Evolutionary conservation across 371 early-diverging fungal species (phyloP).

Genomic region (Syncephalastrum contaminatum): DNA sequence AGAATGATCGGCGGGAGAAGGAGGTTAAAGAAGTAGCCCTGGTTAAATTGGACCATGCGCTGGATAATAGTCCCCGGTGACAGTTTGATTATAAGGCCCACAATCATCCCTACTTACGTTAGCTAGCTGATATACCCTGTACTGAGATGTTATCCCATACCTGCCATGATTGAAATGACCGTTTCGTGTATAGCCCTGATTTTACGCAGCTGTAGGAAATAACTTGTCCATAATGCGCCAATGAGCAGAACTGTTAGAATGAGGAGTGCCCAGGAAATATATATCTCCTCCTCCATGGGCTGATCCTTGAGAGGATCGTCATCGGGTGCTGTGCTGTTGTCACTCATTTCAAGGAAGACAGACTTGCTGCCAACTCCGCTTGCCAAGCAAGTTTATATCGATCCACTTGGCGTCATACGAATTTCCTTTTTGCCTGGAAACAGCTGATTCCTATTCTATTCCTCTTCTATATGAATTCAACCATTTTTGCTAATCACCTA

Average conservation of each 20-base stretch:
- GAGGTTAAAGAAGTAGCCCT: slow-evolving; percentile 91
- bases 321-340: slow-evolving; percentile 20
- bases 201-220: slow-evolving; percentile 80
- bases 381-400: too few species aligned
- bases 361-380: not conserved
- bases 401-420: too few species aligned
- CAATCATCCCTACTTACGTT: slow-evolving; percentile 66
- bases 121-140: not conserved
- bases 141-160: slow-evolving; percentile 26
- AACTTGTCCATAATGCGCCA: slow-evolving; percentile 80
- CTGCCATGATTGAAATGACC: slow-evolving; percentile 89
- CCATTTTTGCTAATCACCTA: too few species aligned
- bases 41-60: slow-evolving; percentile 88
- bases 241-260: slow-evolving; percentile 83
- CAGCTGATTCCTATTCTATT: too few species aligned
- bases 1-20: slow-evolving; percentile 95
- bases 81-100: slow-evolving; percentile 82
- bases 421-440: too few species aligned
- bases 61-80: slow-evolving; percentile 70
- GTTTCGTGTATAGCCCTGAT: slow-evolving; percentile 92
- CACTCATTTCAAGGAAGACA: slow-evolving; percentile 1
- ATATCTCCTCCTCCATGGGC: slow-evolving; percentile 69
- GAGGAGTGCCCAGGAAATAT: slow-evolving; percentile 82
- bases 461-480: too few species aligned
- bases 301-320: slow-evolving; percentile 25